phyloP scores from a whole-genome alignment of 1,284 basidiomycete species.

The Ceratorhiza oryzae-sativae region DNA sequence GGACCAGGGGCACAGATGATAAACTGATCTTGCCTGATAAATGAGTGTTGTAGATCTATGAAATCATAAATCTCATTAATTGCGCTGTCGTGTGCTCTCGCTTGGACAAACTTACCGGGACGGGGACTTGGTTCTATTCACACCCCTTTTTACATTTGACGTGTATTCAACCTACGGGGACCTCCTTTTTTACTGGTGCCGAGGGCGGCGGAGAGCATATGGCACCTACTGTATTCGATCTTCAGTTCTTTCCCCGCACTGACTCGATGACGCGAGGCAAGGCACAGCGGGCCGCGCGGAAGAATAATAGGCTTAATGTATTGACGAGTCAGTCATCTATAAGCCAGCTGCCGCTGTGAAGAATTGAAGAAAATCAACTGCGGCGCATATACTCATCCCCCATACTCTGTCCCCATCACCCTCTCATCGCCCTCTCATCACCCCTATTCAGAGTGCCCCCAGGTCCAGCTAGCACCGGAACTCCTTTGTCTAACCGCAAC shows the following conservation, averaged over 20 bases:
- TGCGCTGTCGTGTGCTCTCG: neutral
- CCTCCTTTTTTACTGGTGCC: neutral
- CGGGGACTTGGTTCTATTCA: neutral
- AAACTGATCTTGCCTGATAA: neutral
- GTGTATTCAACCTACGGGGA: neutral
- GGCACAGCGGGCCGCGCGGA: neutral
- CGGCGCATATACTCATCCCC: constrained; percentile 6
- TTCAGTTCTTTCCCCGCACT: neutral
- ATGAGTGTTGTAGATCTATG: neutral
- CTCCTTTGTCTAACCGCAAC: neutral
- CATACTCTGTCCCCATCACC: no score
- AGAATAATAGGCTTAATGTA: neutral
- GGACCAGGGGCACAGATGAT: no score
- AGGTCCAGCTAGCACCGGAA: neutral
- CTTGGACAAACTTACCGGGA: neutral
- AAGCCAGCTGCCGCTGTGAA: neutral
- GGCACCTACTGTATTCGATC: neutral
- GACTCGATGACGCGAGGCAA: constrained; percentile 1
- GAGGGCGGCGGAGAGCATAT: neutral
- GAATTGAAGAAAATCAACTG: no score
- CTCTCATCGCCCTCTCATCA: neutral
- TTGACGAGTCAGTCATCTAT: neutral
- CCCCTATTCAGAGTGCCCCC: neutral
- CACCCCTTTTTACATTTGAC: neutral
- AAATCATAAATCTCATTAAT: neutral